Evolutionary conservation across 495 filamentous ascomycete species (phyloP).

Genomic region (Penicillium mononematosum): DNA sequence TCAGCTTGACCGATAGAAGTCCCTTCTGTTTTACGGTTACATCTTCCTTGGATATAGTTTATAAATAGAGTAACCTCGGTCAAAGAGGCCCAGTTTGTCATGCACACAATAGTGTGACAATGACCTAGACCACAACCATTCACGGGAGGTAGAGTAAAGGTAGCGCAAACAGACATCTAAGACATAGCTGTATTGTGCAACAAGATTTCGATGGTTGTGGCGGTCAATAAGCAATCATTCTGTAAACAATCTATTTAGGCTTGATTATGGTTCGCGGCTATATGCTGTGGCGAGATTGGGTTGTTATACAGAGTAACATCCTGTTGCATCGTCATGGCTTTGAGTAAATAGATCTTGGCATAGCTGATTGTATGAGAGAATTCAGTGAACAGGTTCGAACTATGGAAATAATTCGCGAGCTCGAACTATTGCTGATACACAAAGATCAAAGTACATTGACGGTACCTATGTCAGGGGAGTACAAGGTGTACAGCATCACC

Average conservation of each 20-base stretch:
- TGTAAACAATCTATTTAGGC: not conserved
- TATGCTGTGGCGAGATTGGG: slow-evolving; percentile 2
- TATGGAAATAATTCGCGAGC: not conserved
- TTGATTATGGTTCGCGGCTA: not conserved
- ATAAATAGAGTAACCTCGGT: not conserved
- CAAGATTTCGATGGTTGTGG: not conserved
- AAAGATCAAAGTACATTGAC: not conserved
- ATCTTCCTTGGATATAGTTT: slow-evolving; percentile 7
- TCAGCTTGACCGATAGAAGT: slow-evolving; percentile 8
- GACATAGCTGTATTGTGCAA: slow-evolving; percentile 3
- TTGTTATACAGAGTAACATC: slow-evolving; percentile 6
- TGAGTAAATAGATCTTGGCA: not conserved
- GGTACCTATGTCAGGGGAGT: not conserved
- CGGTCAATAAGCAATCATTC: not conserved
- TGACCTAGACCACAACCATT: slow-evolving; percentile 5
- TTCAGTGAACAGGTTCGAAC: not conserved
- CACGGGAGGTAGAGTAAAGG: not conserved
- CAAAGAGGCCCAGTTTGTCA: slow-evolving; percentile 1
- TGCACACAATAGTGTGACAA: slow-evolving; percentile 7
- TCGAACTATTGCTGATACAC: not conserved
- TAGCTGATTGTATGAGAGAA: not conserved
- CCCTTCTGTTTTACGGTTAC: slow-evolving; percentile 22
- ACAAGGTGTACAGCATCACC: not conserved
- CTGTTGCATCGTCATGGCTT: not conserved
- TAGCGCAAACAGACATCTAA: slow-evolving; percentile 2